These are phyloP conservation scores for Phellinidium pouzarii DNA, from an alignment of 1,284 basidiomycete species.

Conservation along the genomic window DNA sequence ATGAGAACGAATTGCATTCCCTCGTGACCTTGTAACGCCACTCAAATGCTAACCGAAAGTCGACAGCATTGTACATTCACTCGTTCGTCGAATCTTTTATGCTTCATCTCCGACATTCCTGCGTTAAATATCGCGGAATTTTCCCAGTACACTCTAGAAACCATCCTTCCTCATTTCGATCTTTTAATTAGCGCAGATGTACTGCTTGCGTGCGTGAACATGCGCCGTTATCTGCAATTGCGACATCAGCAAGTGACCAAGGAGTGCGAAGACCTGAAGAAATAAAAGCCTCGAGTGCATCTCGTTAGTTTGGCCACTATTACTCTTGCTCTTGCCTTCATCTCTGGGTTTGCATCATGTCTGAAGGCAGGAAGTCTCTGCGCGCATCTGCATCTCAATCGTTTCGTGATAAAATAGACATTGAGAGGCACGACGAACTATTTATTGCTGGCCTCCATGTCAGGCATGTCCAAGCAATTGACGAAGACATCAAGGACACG, in stretches of 20 bases:
- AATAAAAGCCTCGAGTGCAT: background rate
- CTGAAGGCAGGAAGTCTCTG: background rate
- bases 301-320: too few species aligned
- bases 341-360: background rate
- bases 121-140: background rate
- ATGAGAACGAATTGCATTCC: too few species aligned
- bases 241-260: background rate
- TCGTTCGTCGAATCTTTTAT: background rate
- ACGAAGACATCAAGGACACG: constrained; percentile 1
- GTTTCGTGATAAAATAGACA: constrained; percentile 4
- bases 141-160: background rate
- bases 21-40: background rate
- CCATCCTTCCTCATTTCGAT: background rate
- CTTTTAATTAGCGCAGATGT: background rate
- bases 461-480: background rate
- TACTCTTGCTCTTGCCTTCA: too few species aligned
- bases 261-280: background rate
- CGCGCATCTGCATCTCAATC: background rate
- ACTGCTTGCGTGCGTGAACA: background rate
- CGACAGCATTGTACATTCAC: background rate
- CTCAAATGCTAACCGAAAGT: background rate
- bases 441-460: background rate
- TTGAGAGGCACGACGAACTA: constrained; percentile 5
- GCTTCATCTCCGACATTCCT: background rate
- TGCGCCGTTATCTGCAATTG: background rate